These are phyloP conservation scores for Penicillium parvum DNA, from an alignment of 495 filamentous ascomycete genomes.

Conservation along the genomic window DNA sequence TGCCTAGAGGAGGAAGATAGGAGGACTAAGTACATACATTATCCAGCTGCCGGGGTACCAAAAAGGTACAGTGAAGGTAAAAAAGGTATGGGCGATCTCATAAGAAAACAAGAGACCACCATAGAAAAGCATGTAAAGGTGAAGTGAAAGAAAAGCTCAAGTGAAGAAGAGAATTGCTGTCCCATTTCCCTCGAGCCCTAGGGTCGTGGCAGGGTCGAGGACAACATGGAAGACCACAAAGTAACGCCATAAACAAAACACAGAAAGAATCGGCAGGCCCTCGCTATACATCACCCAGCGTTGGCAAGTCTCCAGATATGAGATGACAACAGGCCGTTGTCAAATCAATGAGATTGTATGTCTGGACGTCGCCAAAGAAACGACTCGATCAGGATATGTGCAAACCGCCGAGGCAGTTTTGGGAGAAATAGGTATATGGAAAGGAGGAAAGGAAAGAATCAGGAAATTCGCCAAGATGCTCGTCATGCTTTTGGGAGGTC, in stretches of 20 bases:
- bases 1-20: conserved; percentile 19
- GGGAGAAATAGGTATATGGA: conserved; percentile 24
- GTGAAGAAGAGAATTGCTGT: conserved; percentile 10
- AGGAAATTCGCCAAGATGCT: conserved; percentile 29
- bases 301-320: conserved; percentile 4
- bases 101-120: conserved; percentile 11
- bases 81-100: conserved; percentile 18
- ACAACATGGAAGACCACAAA: conserved; percentile 29
- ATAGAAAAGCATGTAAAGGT: conserved; percentile 11
- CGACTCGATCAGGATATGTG: conserved; percentile 31
- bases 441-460: conserved; percentile 18
- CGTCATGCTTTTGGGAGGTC: conserved; percentile 38
- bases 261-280: conserved; percentile 29
- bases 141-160: conserved; percentile 10
- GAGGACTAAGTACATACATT: conserved; percentile 46
- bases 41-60: conserved; percentile 38
- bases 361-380: conserved; percentile 12
- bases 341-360: conserved; percentile 1
- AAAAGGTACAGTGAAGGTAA: conserved; percentile 31
- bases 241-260: conserved; percentile 23
- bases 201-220: conserved; percentile 41
- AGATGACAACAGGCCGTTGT: no score
- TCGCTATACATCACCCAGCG: conserved; percentile 31
- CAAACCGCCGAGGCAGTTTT: conserved; percentile 25
- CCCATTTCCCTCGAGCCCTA: conserved; percentile 37